phyloP scores from a whole-genome alignment of 2,329 filamentous ascomycete genomes.

The Calonectria ilicicola region DNA sequence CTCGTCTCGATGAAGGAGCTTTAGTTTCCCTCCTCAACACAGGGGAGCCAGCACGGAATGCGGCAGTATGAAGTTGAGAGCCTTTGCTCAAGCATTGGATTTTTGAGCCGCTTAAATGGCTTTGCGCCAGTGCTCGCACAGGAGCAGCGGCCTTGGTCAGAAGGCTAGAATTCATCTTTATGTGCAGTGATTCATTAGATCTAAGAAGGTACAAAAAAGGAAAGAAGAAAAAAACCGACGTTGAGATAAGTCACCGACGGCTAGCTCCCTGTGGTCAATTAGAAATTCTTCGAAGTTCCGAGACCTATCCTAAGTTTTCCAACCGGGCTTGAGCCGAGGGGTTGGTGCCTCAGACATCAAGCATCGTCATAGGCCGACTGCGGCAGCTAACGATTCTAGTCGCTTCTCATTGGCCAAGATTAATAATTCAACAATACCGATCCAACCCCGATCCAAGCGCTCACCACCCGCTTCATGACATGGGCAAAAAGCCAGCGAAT shows the following conservation, averaged over 20 bases:
- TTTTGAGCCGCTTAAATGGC: conserved; percentile 55
- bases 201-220: conserved; percentile 29
- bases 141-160: conserved; percentile 61
- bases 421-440: conserved; percentile 29
- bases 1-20: conserved; percentile 39
- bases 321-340: conserved; percentile 43
- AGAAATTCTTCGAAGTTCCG: conserved; percentile 40
- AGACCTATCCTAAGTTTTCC: conserved; percentile 46
- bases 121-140: conserved; percentile 58
- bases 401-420: conserved; percentile 30
- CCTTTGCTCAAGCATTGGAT: conserved; percentile 55
- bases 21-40: conserved; percentile 29
- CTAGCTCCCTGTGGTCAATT: conserved; percentile 32
- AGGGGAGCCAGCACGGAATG: conserved; percentile 33
- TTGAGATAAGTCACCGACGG: conserved; percentile 26
- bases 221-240: conserved; percentile 14
- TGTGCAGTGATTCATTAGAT: conserved; percentile 44
- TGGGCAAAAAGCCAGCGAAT: not conserved
- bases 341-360: conserved; percentile 44
- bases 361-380: conserved; percentile 46
- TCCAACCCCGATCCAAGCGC: conserved; percentile 24
- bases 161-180: conserved; percentile 61
- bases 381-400: conserved; percentile 28
- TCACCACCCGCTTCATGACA: not conserved
- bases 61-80: conserved; percentile 50